phyloP scores from a whole-genome alignment of 140 eudicot genomes.

The Senecio squalidus region DNA sequence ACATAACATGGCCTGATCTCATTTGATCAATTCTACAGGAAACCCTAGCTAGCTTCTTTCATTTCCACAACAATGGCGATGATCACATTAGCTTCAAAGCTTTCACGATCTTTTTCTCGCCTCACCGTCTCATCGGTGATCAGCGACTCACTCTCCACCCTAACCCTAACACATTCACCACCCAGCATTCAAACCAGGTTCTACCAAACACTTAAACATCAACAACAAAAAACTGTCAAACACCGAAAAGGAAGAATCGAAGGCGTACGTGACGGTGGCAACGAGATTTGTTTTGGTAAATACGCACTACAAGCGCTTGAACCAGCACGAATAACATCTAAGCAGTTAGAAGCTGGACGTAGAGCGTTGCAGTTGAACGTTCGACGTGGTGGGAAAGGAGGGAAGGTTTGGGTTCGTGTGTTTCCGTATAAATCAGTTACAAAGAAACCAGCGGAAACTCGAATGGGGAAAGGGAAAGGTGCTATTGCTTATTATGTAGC shows the following conservation, averaged over 20 bases:
- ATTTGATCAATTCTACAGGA: too few relatives aligned
- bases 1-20: too few relatives aligned
- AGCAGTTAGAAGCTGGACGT: constrained; percentile 39
- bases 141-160: constrained; percentile 6
- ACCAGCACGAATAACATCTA: constrained; percentile 34
- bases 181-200: neutral
- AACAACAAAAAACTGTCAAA: constrained; percentile 23
- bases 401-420: constrained; percentile 43
- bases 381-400: constrained; percentile 34
- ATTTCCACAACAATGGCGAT: too few relatives aligned
- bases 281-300: constrained; percentile 28
- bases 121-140: too few relatives aligned
- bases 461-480: constrained; percentile 56
- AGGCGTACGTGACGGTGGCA: constrained; percentile 33
- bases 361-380: constrained; percentile 34
- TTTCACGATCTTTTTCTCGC: too few relatives aligned
- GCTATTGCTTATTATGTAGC: constrained; percentile 36
- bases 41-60: too few relatives aligned
- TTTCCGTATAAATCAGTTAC: constrained; percentile 44
- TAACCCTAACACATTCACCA: neutral
- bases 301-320: constrained; percentile 44
- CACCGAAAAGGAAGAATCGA: constrained; percentile 33
- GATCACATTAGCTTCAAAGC: too few relatives aligned
- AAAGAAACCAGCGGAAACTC: constrained; percentile 36
- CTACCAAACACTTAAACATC: constrained; percentile 7